Percentiles rank a stretch among this genome's conserved stretches.
Conservation (phyloP, 371 early-diverging fungal genomes). For the Mortierella sp. region DNA sequence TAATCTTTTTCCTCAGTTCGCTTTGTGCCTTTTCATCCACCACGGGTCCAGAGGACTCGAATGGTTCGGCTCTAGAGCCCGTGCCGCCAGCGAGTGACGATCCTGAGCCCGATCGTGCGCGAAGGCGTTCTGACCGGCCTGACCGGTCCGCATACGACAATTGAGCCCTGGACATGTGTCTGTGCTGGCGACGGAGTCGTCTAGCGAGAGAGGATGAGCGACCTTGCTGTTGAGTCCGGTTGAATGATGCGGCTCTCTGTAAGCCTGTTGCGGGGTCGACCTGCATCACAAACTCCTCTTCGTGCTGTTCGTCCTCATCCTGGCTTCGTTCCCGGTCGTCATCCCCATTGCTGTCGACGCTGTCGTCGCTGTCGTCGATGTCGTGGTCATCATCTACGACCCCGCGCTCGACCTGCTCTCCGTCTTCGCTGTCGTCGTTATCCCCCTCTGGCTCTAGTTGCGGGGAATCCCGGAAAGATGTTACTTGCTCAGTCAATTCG, state of each 20-base stretch:
- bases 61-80: not conserved
- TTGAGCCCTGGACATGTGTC: conserved; percentile 8
- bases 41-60: conserved; percentile 42
- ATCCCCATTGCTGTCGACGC: conserved; percentile 4
- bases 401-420: conserved; percentile 2
- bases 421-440: not conserved
- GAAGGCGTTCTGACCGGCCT: not conserved
- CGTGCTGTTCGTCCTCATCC: conserved; percentile 4
- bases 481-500: not conserved
- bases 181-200: conserved; percentile 32
- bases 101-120: conserved; percentile 8
- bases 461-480: not conserved
- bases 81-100: not conserved
- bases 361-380: not conserved
- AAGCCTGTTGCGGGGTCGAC: conserved; percentile 31
- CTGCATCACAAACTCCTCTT: conserved; percentile 28
- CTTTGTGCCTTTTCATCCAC: conserved; percentile 43
- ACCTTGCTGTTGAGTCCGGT: not conserved
- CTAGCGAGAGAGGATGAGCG: conserved; percentile 13
- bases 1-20: conserved; percentile 69
- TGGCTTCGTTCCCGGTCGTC: conserved; percentile 4
- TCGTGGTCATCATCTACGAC: not conserved
- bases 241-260: conserved; percentile 14
- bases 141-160: not conserved
- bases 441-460: not conserved